Conservation (phyloP, 257 asterid species). For the Scutellaria galericulata region DNA sequence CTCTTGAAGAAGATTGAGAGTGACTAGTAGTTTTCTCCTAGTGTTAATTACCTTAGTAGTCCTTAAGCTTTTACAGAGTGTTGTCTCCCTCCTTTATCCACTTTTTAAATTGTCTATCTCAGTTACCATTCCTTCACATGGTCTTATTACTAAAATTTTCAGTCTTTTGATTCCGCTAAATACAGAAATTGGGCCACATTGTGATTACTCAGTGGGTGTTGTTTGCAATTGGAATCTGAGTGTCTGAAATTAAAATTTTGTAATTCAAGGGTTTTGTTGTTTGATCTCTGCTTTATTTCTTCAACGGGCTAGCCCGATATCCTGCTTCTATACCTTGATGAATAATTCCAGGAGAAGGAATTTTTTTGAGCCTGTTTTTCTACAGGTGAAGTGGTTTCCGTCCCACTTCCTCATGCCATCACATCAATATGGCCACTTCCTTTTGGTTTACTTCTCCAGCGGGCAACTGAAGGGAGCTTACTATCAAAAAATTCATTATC, state of each 20-base stretch:
- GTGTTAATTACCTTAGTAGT: conserved; percentile 11
- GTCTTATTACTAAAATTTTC: not conserved
- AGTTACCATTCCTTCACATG: conserved; percentile 24
- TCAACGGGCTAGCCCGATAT: conserved; percentile 16
- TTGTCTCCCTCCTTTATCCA: conserved; percentile 21
- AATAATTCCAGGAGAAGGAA: conserved; percentile 31
- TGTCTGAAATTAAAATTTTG: conserved; percentile 7
- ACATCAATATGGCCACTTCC: conserved; percentile 96
- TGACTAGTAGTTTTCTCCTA: conserved; percentile 6
- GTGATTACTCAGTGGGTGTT: not conserved
- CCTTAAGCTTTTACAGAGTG: conserved; percentile 23
- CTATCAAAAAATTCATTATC: conserved; percentile 52
- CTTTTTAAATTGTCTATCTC: conserved; percentile 19
- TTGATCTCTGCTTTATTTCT: conserved; percentile 6
- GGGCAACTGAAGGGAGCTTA: conserved; percentile 70
- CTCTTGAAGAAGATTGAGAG: conserved; percentile 15
- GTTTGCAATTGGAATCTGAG: conserved; percentile 4
- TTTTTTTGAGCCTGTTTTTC: conserved; percentile 38
- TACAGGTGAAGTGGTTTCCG: conserved; percentile 81
- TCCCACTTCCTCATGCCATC: conserved; percentile 76
- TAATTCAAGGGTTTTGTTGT: conserved; percentile 14
- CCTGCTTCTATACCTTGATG: conserved; percentile 30
- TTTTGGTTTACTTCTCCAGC: conserved; percentile 87
- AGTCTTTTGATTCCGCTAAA: not conserved
- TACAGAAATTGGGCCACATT: not conserved